Base-by-base conservation (phyloP, 495 filamentous ascomycete species). In the Trypethelium eluteriae region DNA sequence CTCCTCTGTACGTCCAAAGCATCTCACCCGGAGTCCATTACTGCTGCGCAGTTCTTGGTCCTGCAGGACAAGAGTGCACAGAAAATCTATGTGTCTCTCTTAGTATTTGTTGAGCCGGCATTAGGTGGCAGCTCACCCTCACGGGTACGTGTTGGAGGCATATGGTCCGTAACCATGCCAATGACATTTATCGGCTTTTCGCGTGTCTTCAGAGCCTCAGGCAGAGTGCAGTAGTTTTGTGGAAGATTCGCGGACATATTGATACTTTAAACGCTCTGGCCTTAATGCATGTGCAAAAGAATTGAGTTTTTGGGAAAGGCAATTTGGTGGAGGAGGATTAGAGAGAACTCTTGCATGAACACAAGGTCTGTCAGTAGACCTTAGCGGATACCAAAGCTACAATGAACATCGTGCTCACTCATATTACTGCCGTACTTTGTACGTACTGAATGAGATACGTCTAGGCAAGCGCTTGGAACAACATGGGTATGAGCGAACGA, bases 141-240 rank as follows among this genome's bases (percentile, higher is more conserved):
- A 62, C 77, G 74, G 16, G 81, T 81, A 5, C 71, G 38, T 0
- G 75, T 76, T 2, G 83, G 80, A 4, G 72, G 68, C 46, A 76
- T 78, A 59, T 74, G 77, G 62, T 88, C 84, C 47, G 82, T 73
- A 2, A 84, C 66, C 2, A 79, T 63, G 32, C 73, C 73, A 32
- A 75, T 75, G 36, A 75, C 65, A 65, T 66, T 70, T 36, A 71
- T 49, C 5, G 16, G 9, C 44, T 65, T 44, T n/a, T 35, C 16
- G 2, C 50, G 1, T 4, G 63, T 57, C 18, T 62, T 67, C 63
- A 68, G 62, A 2, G 70, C 71, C 34, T 59, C 53, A 9, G 32
- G 7, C 32, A 59, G 18, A 10, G 53, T 36, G 53, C 14, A 36
- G 32, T 59, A 59, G 32, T 59, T 59, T 14, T 59, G 7, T 1